Evolutionary conservation across 768 basidiomycete species (phyloP).

Genomic region (Tulasnella sp.): DNA sequence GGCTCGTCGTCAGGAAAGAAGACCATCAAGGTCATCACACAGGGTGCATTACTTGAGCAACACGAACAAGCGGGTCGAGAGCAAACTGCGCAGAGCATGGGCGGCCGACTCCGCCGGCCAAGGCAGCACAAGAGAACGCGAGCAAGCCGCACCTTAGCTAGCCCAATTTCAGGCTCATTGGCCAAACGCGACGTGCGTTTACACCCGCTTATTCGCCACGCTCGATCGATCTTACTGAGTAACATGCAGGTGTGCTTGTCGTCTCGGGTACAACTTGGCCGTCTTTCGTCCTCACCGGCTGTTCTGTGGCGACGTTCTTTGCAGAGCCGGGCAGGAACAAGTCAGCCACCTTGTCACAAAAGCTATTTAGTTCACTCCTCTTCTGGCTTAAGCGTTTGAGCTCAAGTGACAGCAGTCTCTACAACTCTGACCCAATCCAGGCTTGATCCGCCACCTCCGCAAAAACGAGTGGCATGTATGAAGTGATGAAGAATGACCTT

Average conservation of each 20-base stretch:
- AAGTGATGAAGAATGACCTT: no score
- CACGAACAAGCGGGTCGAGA: neutral
- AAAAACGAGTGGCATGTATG: no score
- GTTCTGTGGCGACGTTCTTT: neutral
- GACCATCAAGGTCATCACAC: neutral
- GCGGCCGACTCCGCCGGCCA: neutral
- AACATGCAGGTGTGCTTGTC: neutral
- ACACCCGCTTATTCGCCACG: neutral
- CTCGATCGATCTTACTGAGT: neutral
- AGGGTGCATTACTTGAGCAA: neutral
- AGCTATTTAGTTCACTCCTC: no score
- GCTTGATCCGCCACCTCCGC: no score
- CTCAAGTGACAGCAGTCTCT: no score
- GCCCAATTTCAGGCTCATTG: neutral
- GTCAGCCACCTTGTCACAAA: neutral
- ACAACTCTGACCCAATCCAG: no score
- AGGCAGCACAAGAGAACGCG: neutral
- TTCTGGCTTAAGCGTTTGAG: no score
- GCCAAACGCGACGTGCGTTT: neutral
- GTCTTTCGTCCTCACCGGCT: neutral
- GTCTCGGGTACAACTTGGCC: neutral
- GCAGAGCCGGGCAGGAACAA: neutral
- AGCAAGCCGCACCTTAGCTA: neutral
- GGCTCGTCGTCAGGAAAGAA: neutral
- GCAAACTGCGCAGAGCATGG: neutral